Conservation (phyloP, 177 flowering plant genomes). For the Vitis hybrid region DNA sequence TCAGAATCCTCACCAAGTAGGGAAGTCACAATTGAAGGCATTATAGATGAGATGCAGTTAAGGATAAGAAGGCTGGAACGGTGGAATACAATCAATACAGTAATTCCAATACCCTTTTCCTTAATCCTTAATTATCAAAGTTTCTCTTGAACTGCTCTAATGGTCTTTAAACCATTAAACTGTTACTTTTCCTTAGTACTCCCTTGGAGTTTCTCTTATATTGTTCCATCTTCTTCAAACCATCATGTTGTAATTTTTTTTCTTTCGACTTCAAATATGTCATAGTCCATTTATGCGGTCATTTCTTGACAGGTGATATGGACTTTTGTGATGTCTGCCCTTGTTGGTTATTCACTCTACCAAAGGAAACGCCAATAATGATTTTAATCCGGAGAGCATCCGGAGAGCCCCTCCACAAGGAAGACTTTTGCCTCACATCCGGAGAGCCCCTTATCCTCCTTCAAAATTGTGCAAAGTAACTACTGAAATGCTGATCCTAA, state of each 20-base stretch:
- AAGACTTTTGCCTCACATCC: background rate
- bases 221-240: no score
- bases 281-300: background rate
- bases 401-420: background rate
- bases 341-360: slow-evolving; percentile 94
- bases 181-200: background rate
- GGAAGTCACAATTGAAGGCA: slow-evolving; percentile 57
- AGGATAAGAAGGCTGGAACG: slow-evolving; percentile 86
- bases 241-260: background rate
- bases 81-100: slow-evolving; percentile 91
- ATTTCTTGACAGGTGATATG: slow-evolving; percentile 76
- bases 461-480: background rate
- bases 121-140: background rate
- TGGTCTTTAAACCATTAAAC: background rate
- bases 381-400: background rate
- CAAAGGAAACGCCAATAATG: slow-evolving; percentile 65
- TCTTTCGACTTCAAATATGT: background rate
- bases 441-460: background rate
- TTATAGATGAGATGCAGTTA: slow-evolving; percentile 83
- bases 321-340: slow-evolving; percentile 96
- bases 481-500: background rate
- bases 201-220: no score
- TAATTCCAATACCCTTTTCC: slow-evolving; percentile 21
- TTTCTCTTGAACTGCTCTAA: background rate
- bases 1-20: slow-evolving; percentile 77